These are phyloP conservation scores for Cnidoscolus chayamansa DNA, from an alignment of 441 rosid genomes.

Conservation along the genomic window DNA sequence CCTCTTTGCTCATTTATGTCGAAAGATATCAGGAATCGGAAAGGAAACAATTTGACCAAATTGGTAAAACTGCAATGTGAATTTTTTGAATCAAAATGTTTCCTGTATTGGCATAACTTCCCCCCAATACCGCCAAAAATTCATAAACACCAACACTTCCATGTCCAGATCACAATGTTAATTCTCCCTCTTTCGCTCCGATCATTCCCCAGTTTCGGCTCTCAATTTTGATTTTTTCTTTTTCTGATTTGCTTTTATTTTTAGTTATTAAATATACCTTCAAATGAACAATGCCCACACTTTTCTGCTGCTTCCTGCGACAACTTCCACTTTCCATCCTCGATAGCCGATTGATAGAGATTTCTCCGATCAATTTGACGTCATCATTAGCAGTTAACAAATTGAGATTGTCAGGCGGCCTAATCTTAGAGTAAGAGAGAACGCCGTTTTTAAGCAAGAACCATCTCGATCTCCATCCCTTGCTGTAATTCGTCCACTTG, in stretches of 20 bases:
- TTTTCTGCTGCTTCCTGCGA: slow-evolving; percentile 58
- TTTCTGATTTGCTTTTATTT: not conserved
- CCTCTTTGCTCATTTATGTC: slow-evolving; percentile 17
- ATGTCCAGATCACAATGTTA: slow-evolving; percentile 6
- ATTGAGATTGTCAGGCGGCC: slow-evolving; percentile 59
- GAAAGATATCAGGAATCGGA: slow-evolving; percentile 19
- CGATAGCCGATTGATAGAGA: slow-evolving; percentile 53
- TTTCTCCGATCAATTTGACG: slow-evolving; percentile 75
- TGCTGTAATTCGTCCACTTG: slow-evolving; percentile 97
- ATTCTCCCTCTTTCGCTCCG: not conserved
- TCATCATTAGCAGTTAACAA: slow-evolving; percentile 48
- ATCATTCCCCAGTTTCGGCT: not conserved
- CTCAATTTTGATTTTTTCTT: not conserved
- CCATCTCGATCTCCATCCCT: slow-evolving; percentile 99
- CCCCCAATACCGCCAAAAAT: slow-evolving; percentile 30
- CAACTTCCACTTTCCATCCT: slow-evolving; percentile 56
- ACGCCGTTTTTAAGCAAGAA: slow-evolving; percentile 73
- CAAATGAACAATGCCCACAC: slow-evolving; percentile 80
- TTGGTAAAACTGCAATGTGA: slow-evolving; percentile 20
- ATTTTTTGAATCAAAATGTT: slow-evolving; percentile 28
- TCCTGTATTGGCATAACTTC: slow-evolving; percentile 25
- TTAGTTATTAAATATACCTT: slow-evolving; percentile 45
- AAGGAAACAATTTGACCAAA: slow-evolving; percentile 22
- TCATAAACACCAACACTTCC: not conserved
- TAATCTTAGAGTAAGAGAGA: slow-evolving; percentile 81